A percentile compares a stretch with the other conserved stretches of the same genome.
Conservation (phyloP, 495 filamentous ascomycete genomes). For the Bacidia rubella region DNA sequence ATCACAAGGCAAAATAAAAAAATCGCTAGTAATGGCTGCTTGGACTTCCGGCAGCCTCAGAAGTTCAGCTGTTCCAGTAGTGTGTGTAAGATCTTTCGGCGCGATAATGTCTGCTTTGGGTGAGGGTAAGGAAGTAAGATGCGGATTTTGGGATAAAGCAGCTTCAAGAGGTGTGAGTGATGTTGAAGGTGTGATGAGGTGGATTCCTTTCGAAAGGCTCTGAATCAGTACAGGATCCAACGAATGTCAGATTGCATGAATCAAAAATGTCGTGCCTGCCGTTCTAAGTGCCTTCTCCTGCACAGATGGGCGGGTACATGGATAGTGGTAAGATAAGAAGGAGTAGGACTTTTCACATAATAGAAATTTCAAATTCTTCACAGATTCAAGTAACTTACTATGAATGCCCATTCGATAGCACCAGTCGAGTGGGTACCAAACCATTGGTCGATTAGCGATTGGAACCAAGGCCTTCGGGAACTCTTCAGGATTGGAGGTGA, state of each 20-base stretch:
- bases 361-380: too few relatives aligned
- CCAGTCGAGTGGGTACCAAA: conserved; percentile 88
- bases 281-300: too few relatives aligned
- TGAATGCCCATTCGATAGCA: conserved; percentile 76
- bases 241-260: background rate
- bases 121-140: conserved; percentile 65
- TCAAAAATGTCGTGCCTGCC: too few relatives aligned
- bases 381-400: conserved; percentile 35
- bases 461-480: conserved; percentile 83
- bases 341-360: too few relatives aligned
- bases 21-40: conserved; percentile 61
- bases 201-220: conserved; percentile 46
- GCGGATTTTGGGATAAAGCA: conserved; percentile 73
- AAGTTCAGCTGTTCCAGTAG: conserved; percentile 80
- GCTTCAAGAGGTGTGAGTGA: conserved; percentile 56
- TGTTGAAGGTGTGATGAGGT: conserved; percentile 67
- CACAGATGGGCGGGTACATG: too few relatives aligned
- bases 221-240: background rate
- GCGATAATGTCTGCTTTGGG: conserved; percentile 64
- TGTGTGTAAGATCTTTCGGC: conserved; percentile 56
- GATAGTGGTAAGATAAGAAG: too few relatives aligned
- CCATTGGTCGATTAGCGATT: conserved; percentile 90
- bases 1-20: conserved; percentile 86
- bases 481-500: conserved; percentile 79
- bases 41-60: conserved; percentile 66